A percentile compares a stretch with the other conserved stretches of the same genome.
These are phyloP conservation scores for Phialocephala subalpina DNA, from an alignment of 2,329 filamentous ascomycete genomes.

Conservation along the genomic window DNA sequence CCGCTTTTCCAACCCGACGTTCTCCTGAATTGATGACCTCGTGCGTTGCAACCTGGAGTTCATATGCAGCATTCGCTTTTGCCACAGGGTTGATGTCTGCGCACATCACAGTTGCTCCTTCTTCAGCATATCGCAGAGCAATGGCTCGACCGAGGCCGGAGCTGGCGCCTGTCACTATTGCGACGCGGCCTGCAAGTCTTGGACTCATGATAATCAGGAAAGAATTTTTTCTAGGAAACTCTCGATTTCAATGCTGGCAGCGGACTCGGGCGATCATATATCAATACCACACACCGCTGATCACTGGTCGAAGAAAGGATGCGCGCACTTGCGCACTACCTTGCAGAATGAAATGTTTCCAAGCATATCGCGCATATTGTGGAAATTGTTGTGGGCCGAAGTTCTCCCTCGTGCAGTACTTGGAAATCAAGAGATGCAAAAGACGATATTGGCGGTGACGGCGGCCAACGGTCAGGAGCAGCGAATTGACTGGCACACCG, in stretches of 20 bases:
- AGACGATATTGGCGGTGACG: background rate
- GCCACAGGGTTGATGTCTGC: background rate
- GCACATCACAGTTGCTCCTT: background rate
- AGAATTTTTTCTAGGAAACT: background rate
- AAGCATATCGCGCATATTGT: no score
- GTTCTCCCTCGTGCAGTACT: background rate
- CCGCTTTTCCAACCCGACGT: background rate
- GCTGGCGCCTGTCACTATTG: background rate
- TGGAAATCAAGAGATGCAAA: background rate
- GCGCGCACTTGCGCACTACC: background rate
- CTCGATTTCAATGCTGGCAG: background rate
- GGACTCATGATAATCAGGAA: background rate
- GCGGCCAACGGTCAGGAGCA: background rate
- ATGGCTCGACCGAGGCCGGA: constrained; percentile 8
- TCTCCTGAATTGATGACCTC: constrained; percentile 23
- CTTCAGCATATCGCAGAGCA: background rate
- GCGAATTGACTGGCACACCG: background rate
- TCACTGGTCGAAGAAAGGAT: background rate
- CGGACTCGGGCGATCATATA: background rate
- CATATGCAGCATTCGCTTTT: background rate
- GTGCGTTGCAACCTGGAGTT: background rate
- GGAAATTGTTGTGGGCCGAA: background rate
- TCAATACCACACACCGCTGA: background rate
- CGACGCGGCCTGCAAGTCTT: constrained; percentile 38
- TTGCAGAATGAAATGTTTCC: background rate